Conservation (phyloP, 257 asterid species). For the Solanum piurae region DNA sequence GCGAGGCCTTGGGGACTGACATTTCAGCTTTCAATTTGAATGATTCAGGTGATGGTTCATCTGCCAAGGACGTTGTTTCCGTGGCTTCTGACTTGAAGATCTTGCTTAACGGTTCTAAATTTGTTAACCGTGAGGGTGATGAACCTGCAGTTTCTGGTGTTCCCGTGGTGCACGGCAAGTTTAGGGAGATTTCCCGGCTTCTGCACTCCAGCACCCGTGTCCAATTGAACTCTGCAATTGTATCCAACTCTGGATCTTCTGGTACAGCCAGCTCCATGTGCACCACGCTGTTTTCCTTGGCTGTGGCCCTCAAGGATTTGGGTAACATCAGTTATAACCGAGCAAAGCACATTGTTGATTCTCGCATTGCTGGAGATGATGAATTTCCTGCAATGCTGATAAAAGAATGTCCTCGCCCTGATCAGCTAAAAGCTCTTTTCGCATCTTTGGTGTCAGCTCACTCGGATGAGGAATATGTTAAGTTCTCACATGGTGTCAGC, state of each 20-base stretch:
- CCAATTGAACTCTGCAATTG: constrained; percentile 58
- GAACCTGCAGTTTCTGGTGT: constrained; percentile 41
- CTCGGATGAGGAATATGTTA: constrained; percentile 26
- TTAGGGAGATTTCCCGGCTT: constrained; percentile 43
- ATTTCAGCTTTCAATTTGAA: constrained; percentile 50
- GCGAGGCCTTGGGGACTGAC: constrained; percentile 76
- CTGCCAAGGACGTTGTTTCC: constrained; percentile 69
- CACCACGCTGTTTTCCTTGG: constrained; percentile 39
- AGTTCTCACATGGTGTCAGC: constrained; percentile 31
- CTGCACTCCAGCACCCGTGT: constrained; percentile 61
- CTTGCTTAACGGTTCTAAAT: constrained; percentile 65
- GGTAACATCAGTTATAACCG: constrained; percentile 48
- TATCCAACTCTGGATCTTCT: constrained; percentile 1
- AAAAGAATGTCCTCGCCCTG: constrained; percentile 12
- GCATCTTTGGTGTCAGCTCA: constrained; percentile 25
- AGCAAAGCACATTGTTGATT: constrained; percentile 25
- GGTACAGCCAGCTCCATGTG: constrained; percentile 41
- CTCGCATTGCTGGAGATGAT: constrained; percentile 11
- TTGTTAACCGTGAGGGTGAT: constrained; percentile 19
- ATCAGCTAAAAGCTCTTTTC: constrained; percentile 18
- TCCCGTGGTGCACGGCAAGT: constrained; percentile 55
- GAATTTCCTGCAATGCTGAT: constrained; percentile 18
- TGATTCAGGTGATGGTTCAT: constrained; percentile 91
- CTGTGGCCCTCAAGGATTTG: constrained; percentile 35
- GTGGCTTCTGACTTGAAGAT: constrained; percentile 74